phyloP scores from a whole-genome alignment of 495 filamentous ascomycete species.

The Ascobolus immersus region DNA sequence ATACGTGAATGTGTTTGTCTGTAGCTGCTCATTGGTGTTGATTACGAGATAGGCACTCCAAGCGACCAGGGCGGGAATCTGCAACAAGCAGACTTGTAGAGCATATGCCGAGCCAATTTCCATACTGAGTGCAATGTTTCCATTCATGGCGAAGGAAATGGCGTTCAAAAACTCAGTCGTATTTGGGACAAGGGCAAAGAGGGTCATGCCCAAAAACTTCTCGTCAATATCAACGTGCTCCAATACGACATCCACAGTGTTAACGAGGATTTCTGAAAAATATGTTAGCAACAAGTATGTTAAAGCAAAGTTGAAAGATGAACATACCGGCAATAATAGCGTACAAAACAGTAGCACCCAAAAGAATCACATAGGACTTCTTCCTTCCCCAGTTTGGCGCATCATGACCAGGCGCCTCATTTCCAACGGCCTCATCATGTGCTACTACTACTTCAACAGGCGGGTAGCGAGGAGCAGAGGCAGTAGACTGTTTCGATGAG shows the following conservation, averaged over 20 bases:
- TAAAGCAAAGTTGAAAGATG: not conserved
- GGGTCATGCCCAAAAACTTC: conserved; percentile 91
- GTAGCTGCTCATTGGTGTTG: conserved; percentile 30
- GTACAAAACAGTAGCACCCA: conserved; percentile 77
- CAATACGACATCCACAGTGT: conserved; percentile 85
- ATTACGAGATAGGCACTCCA: conserved; percentile 44
- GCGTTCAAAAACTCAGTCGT: conserved; percentile 98
- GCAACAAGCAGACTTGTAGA: conserved; percentile 87
- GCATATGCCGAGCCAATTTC: conserved; percentile 97
- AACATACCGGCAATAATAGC: conserved; percentile 45
- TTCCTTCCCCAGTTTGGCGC: conserved; percentile 89
- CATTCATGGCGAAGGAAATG: conserved; percentile 99
- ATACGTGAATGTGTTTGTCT: conserved; percentile 57
- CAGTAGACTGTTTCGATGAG: conserved; percentile 6
- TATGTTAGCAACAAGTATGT: not conserved
- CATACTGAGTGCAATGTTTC: conserved; percentile 98
- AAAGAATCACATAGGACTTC: conserved; percentile 70
- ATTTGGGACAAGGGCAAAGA: conserved; percentile 92
- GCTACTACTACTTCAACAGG: conserved; percentile 19
- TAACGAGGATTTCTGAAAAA: conserved; percentile 55
- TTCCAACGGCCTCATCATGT: conserved; percentile 22
- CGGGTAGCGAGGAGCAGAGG: conserved; percentile 17
- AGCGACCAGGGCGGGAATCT: conserved; percentile 78
- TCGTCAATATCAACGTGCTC: conserved; percentile 77
- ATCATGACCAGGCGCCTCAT: conserved; percentile 48